Evolutionary conservation across 352 stramenopile species (phyloP), one percentile per base, ranked within the genome.

Genomic region (Phytophthora aleatoria): DNA sequence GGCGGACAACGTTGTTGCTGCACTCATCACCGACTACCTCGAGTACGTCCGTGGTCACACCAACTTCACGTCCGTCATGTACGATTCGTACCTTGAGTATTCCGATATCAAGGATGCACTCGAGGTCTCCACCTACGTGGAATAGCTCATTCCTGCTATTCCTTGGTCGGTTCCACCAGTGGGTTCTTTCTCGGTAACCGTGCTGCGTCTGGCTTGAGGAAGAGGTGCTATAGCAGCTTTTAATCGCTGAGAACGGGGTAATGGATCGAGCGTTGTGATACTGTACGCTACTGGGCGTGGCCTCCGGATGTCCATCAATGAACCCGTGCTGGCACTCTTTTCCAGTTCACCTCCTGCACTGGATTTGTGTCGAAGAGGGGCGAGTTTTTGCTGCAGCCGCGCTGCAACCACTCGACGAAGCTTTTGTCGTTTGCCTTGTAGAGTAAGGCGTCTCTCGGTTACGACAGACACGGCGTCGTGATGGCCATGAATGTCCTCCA

Each of bases 281-380:
- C 79, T 88, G 53, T 88, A 88, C 0, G 74, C 79, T 15, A 77
- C 60, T 20, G 74, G 74, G 16, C 67, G 73, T 20, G 75, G 78
- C 16, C 76, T 27, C 0, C 57, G 64, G 13, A 84, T 53, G 38
- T 72, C 78, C 2, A 20, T 15, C 24, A 64, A 57, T 13, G 41
- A 3, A 41, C 55, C 55, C 10, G 50, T 57, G 33, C 55, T 71
- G 1, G 56, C 50, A n/a, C 39, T 64, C 42, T 67, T 74, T 33
- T 58, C 65, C 42, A 69, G 16, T 15, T 41, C 44, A 30, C 26
- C 30, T 52, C 42, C 35, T 74, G 36, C 60, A 20, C 38, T 41
- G 2, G 47, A 30, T 50, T 61, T 80, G n/a, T 68, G 56, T 16
- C 72, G 58, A 43, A 81, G 52, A 11, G 72, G 64, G n/a, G 59